Percentiles rank a stretch among this genome's conserved stretches.
Conservation (phyloP, 192 early-diverging fungal genomes). For the Obelidium mucronatum region DNA sequence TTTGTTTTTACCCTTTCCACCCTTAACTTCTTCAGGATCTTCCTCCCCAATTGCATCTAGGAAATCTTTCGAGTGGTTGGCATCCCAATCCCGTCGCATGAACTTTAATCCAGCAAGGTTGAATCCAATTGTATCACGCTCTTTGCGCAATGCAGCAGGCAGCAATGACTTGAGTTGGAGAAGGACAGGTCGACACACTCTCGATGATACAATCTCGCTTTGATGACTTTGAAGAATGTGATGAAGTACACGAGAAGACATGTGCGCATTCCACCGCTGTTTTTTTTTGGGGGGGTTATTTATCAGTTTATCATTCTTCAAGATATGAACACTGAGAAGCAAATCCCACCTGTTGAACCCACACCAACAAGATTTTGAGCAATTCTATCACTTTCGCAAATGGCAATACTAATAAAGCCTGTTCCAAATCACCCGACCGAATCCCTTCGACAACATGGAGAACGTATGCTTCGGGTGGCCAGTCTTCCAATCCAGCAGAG, state of each 20-base stretch:
- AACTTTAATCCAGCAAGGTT: conserved; percentile 85
- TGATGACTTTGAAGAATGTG: conserved; percentile 88
- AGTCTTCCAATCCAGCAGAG: conserved; percentile 65
- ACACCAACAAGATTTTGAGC: conserved; percentile 78
- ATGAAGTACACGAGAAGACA: conserved; percentile 85
- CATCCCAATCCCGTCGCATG: conserved; percentile 80
- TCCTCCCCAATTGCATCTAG: conserved; percentile 30
- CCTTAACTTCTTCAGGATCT: conserved; percentile 26
- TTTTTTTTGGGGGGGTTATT: background rate
- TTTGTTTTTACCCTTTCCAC: conserved; percentile 35
- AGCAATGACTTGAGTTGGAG: conserved; percentile 74
- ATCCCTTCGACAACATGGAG: conserved; percentile 79
- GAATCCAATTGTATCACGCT: conserved; percentile 87
- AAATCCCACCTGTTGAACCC: conserved; percentile 76
- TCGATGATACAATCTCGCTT: conserved; percentile 85
- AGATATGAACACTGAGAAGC: conserved; percentile 14
- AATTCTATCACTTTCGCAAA: conserved; percentile 82
- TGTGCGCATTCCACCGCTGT: conserved; percentile 76
- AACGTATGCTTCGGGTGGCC: conserved; percentile 81
- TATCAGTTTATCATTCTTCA: background rate
- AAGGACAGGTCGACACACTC: conserved; percentile 77
- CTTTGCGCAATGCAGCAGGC: conserved; percentile 66
- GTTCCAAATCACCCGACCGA: conserved; percentile 85
- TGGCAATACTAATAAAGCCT: conserved; percentile 87
- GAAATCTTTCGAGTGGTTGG: conserved; percentile 43